Conservation (phyloP, 1,284 basidiomycete species). For the Uromyces viciae-fabae region DNA sequence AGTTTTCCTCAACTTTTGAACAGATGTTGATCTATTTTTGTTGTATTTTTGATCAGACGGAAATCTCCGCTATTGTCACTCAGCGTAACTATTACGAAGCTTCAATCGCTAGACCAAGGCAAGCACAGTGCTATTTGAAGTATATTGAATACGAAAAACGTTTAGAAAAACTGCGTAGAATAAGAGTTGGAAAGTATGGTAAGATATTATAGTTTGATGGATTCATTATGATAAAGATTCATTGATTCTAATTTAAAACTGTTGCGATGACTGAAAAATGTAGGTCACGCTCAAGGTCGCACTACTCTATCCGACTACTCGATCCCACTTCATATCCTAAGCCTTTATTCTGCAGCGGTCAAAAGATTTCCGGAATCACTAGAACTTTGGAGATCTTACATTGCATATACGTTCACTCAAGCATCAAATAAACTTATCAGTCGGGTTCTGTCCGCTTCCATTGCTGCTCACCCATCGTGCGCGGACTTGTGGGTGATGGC, state of each 20-base stretch:
- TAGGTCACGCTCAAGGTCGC: slow-evolving; percentile 44
- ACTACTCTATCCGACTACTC: slow-evolving; percentile 52
- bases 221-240: background rate
- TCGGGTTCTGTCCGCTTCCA: slow-evolving; percentile 50
- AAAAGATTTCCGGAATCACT: slow-evolving; percentile 51
- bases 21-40: background rate
- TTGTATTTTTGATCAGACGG: slow-evolving; percentile 14
- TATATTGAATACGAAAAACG: slow-evolving; percentile 45
- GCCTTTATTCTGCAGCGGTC: slow-evolving; percentile 50
- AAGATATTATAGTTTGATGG: background rate
- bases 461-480: slow-evolving; percentile 51
- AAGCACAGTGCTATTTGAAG: slow-evolving; percentile 22
- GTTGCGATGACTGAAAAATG: background rate
- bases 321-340: slow-evolving; percentile 52
- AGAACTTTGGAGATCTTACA: slow-evolving; percentile 50
- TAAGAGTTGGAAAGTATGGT: slow-evolving; percentile 39
- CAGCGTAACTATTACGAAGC: slow-evolving; percentile 42
- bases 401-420: slow-evolving; percentile 50
- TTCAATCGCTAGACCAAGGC: slow-evolving; percentile 30
- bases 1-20: background rate
- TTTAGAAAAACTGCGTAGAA: slow-evolving; percentile 29
- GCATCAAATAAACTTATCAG: slow-evolving; percentile 50
- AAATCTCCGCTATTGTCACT: slow-evolving; percentile 42
- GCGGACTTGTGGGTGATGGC: slow-evolving; percentile 52
- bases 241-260: background rate